Conservation (phyloP, 345 rosid species). For the Gossypium ekmanianum region DNA sequence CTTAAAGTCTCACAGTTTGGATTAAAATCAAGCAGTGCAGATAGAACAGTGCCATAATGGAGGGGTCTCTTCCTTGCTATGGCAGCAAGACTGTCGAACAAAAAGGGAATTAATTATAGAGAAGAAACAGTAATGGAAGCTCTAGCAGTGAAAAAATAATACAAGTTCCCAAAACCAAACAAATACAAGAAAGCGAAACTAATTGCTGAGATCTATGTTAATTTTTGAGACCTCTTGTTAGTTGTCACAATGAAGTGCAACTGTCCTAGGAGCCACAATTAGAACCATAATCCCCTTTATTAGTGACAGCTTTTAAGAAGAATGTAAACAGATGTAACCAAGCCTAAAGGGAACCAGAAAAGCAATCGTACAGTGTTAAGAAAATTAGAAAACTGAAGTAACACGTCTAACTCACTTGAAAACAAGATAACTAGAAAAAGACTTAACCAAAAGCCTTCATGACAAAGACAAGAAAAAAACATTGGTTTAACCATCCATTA, state of each 20-base stretch:
- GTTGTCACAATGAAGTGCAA: background rate
- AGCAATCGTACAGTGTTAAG: background rate
- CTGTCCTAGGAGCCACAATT: background rate
- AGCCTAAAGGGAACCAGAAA: conserved; percentile 5
- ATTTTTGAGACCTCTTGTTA: background rate
- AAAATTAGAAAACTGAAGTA: background rate
- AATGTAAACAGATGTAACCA: background rate
- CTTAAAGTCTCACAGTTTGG: conserved; percentile 53
- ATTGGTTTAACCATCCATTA: background rate
- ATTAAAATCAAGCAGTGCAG: conserved; percentile 73
- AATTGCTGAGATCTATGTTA: background rate
- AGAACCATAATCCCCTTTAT: background rate
- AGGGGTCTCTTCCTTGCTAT: conserved; percentile 82
- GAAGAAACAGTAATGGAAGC: background rate
- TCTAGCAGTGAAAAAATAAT: conserved; percentile 1
- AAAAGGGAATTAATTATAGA: background rate
- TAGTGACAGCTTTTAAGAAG: background rate
- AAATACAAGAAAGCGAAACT: background rate
- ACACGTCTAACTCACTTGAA: background rate
- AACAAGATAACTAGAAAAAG: background rate
- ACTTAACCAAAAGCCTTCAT: background rate
- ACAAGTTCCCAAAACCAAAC: background rate
- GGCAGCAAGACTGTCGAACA: conserved; percentile 80
- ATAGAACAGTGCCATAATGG: conserved; percentile 58
- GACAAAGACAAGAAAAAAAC: background rate